Percentiles rank a stretch among this genome's conserved stretches.
These are phyloP conservation scores for Cyclanthera cordifolia DNA, from an alignment of 306 rosid species.

Conservation along the genomic window DNA sequence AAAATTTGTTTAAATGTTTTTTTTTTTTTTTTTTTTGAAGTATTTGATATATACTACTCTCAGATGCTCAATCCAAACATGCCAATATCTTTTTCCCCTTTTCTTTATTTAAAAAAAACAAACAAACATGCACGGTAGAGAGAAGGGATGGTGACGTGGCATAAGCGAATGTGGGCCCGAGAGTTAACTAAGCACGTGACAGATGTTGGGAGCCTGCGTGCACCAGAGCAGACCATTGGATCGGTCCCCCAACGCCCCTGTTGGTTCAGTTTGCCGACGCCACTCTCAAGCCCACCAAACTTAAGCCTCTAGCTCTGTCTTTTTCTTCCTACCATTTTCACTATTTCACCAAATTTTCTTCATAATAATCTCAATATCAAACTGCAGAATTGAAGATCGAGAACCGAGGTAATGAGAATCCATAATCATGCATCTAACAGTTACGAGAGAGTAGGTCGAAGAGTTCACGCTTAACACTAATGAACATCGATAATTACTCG, in stretches of 20 bases:
- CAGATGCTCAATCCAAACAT: too few relatives aligned
- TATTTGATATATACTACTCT: neutral
- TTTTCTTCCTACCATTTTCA: neutral
- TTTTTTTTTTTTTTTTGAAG: too few relatives aligned
- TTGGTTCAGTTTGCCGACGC: neutral
- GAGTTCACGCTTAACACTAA: too few relatives aligned
- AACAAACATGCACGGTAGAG: neutral
- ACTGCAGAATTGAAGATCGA: neutral
- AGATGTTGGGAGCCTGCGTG: conserved; percentile 9
- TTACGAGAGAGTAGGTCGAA: neutral
- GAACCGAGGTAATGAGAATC: neutral
- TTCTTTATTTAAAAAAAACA: neutral
- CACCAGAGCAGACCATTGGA: conserved; percentile 8
- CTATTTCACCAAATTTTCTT: neutral
- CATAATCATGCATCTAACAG: neutral
- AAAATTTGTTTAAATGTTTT: too few relatives aligned
- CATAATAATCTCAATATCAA: neutral
- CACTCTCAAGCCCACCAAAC: neutral
- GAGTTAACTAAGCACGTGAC: neutral
- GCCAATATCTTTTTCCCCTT: too few relatives aligned
- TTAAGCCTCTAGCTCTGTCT: neutral
- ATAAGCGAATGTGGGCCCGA: neutral
- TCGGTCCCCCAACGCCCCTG: conserved; percentile 12
- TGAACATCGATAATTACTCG: neutral
- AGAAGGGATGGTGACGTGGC: conserved; percentile 3